Evolutionary conservation across 2,329 filamentous ascomycete species (phyloP), one percentile per base, ranked within the genome.

Genomic region (Alternaria atra): DNA sequence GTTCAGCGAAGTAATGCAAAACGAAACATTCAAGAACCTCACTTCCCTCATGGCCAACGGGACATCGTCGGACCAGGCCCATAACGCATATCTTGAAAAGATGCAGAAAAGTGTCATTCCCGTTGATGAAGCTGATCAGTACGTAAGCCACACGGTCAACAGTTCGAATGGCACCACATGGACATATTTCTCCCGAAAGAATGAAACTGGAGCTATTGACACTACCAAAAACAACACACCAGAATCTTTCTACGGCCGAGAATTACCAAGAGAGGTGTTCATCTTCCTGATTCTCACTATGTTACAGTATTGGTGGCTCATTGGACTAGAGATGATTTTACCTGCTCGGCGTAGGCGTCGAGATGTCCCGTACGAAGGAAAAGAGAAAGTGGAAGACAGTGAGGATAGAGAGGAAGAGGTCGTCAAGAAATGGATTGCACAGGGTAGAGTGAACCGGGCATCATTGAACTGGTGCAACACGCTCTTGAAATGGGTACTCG

Each of bases 391-490:
- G 1, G 64, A 63, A 25, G 55, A 61, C 17, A 53, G 30, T 39
- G 64, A 68, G 39, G 56, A 59, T 47, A 55, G 65, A 12, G 63
- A 68, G 32, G 65, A 68, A 58, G 64, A 63, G 25, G 54, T 68
- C 2, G 65, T 68, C 6, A 60, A 67, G 55, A 67, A 61, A 42
- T 65, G 62, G 66, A 63, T 67, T 40, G 64, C 64, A 39, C 61
- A 67, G 34, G 64, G 64, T 1, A 52, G 58, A 51, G 62, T 67
- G 0, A 52, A 54, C 4, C 64, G 66, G 7, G 59, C 66, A 6
- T 67, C 61, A 20, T 47, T 68, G 25, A 67, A 62, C 46, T 65
- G 62, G 57, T 58, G 64, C 25, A 67, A 67, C 32, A 67, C 64
- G 3, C 60, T 68, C 15, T 35, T 67, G 12, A 68, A 68, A 58